Base-by-base conservation (phyloP, 2,329 filamentous ascomycete genomes). In the Trichoderma brevicompactum region DNA sequence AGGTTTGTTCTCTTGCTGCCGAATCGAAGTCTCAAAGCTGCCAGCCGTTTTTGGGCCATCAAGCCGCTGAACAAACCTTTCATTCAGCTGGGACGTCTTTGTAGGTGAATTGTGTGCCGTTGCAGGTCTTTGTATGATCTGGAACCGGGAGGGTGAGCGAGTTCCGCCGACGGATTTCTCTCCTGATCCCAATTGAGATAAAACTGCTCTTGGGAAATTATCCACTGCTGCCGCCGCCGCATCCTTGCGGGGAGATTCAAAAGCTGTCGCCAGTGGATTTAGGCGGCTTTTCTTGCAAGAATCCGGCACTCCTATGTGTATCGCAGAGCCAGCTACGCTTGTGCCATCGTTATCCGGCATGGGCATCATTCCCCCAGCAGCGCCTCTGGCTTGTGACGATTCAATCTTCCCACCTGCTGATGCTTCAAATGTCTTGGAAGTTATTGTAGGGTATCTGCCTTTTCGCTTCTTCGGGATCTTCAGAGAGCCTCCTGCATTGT, bases 401-500 rank as follows among this genome's bases (percentile, higher is more conserved):
- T 59, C 64, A 5, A 28, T 19, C 15, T 17, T 56, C 3, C 13
- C 10, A 9, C 12, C 12, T 40, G 19, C 32, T 15, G 63, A 46
- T 49, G 53, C 50, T 36, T 65, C 63, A 9, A 65, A 65, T 5
- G 55, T 65, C 28, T 38, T 55, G 7, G 49, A 58, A 10, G 40
- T 65, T 15, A 38, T 17, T 12, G 19, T 19, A 6, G 66, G 59
- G 44, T 54, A 55, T 34, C 68, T 70, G 13, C 68, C 67, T 38
- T 70, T 74, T 32, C 75, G 73, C 54, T 72, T 71, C 67, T 77
- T 77, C 3, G 68, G 66, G 28, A 77, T 65, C 9, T 72, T 72
- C 36, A 79, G 70, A 4, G 78, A 79, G 23, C 75, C 76, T n/a
- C 75, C 75, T 10, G 70, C 72, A 32, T 71, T 67, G 44, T 70